Evolutionary conservation across 495 filamentous ascomycete species (phyloP).

Genomic region (Aspergillus biplanus): DNA sequence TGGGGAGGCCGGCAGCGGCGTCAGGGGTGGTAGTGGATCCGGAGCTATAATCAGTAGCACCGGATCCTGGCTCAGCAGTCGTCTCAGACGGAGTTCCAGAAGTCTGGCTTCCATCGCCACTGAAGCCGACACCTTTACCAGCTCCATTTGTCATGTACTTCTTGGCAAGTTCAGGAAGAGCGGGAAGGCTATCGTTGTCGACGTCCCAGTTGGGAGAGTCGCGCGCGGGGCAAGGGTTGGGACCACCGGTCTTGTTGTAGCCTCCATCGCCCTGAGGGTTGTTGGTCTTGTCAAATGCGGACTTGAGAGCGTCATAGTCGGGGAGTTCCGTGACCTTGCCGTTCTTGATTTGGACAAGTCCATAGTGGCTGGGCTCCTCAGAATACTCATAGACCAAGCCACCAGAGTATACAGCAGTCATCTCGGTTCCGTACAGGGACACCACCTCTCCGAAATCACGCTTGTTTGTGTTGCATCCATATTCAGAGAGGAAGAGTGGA

Average conservation of each 20-base stretch:
- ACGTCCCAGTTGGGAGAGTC: conserved; percentile 74
- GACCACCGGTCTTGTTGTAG: conserved; percentile 67
- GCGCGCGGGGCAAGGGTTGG: conserved; percentile 69
- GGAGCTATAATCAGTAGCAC: conserved; percentile 33
- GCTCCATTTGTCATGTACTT: conserved; percentile 75
- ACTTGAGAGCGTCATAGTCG: conserved; percentile 72
- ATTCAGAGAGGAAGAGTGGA: conserved; percentile 95
- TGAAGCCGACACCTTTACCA: conserved; percentile 71
- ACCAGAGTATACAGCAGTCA: conserved; percentile 93
- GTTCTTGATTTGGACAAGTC: conserved; percentile 72
- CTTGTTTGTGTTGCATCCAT: conserved; percentile 80
- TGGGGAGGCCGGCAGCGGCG: conserved; percentile 49
- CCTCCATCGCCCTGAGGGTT: conserved; percentile 76
- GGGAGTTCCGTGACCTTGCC: conserved; percentile 54
- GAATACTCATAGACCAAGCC: conserved; percentile 96
- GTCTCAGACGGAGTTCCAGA: conserved; percentile 62
- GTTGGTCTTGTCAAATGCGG: conserved; percentile 62
- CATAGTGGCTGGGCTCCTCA: conserved; percentile 74
- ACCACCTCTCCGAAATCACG: conserved; percentile 82
- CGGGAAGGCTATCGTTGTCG: conserved; percentile 65
- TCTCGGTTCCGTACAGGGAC: conserved; percentile 78
- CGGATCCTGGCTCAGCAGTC: conserved; percentile 67
- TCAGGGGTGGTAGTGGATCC: conserved; percentile 27
- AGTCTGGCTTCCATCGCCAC: conserved; percentile 72
- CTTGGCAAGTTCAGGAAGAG: conserved; percentile 69